Evolutionary conservation across 176 grass and related monocot species (phyloP).

Genomic region (Triticum monococcum): DNA sequence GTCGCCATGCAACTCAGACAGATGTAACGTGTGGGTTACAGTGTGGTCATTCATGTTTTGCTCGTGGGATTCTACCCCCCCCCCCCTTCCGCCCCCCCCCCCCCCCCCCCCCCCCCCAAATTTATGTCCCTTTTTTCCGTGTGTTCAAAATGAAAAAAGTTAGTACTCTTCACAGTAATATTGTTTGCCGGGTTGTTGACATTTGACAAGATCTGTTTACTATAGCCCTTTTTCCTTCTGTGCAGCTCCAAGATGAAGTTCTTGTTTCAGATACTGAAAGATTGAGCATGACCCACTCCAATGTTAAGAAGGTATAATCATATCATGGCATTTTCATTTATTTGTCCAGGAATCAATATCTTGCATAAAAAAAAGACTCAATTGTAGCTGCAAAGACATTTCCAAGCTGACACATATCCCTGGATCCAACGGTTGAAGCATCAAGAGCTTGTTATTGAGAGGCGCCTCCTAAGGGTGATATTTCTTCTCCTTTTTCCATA

Average conservation of each 20-base stretch:
- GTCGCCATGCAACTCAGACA: not conserved
- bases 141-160: not conserved
- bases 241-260: slow-evolving; percentile 98
- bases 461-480: slow-evolving; percentile 86
- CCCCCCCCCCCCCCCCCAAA: too few species aligned
- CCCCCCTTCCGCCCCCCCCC: not conserved
- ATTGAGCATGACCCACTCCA: slow-evolving; percentile 76
- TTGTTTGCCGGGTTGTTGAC: not conserved
- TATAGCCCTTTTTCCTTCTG: not conserved
- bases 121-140: not conserved
- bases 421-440: slow-evolving; percentile 91
- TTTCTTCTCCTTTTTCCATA: slow-evolving; percentile 21
- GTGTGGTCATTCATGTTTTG: not conserved
- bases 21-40: not conserved
- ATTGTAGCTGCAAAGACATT: slow-evolving; percentile 83
- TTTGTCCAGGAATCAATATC: not conserved
- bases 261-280: slow-evolving; percentile 84
- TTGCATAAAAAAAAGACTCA: slow-evolving; percentile 2
- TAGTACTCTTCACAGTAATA: not conserved
- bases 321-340: slow-evolving; percentile 4
- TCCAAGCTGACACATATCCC: slow-evolving; percentile 81
- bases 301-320: slow-evolving; percentile 77
- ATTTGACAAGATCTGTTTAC: not conserved
- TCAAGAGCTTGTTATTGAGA: slow-evolving; percentile 78
- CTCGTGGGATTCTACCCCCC: not conserved